phyloP scores from a whole-genome alignment of 495 filamentous ascomycete genomes.

The Trichoderma asperelloides region DNA sequence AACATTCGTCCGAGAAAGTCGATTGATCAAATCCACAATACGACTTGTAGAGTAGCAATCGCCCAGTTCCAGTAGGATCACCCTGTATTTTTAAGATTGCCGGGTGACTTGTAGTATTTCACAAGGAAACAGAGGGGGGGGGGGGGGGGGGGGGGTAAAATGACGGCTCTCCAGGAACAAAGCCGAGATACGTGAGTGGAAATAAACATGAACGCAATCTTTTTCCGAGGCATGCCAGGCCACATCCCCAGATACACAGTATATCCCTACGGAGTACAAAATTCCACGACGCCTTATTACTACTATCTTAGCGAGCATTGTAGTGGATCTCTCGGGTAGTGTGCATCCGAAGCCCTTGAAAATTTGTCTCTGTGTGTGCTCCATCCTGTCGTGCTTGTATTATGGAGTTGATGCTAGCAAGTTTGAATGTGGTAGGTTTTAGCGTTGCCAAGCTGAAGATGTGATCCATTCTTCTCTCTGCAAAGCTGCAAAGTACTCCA shows the following conservation, averaged over 20 bases:
- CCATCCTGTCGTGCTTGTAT: background rate
- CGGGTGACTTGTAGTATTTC: background rate
- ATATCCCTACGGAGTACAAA: background rate
- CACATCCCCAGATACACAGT: background rate
- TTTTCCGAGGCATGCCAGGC: background rate
- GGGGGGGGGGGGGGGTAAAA: background rate
- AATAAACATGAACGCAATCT: background rate
- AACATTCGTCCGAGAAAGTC: background rate
- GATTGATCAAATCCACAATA: background rate
- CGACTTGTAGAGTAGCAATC: background rate
- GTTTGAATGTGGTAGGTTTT: background rate
- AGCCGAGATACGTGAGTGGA: background rate
- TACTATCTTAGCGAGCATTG: background rate
- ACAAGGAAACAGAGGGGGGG: background rate
- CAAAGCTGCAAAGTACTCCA: background rate
- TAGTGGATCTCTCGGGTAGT: background rate
- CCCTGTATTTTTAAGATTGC: constrained; percentile 1
- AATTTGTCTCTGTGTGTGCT: background rate
- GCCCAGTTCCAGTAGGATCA: background rate
- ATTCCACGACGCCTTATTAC: background rate
- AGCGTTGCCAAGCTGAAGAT: background rate
- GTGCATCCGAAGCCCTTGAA: constrained; percentile 4
- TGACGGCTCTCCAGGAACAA: constrained; percentile 1
- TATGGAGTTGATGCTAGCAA: background rate
- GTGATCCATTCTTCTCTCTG: background rate